Evolutionary conservation across 2,329 filamentous ascomycete genomes (phyloP).

Genomic region (Incumbomyces delicatus): DNA sequence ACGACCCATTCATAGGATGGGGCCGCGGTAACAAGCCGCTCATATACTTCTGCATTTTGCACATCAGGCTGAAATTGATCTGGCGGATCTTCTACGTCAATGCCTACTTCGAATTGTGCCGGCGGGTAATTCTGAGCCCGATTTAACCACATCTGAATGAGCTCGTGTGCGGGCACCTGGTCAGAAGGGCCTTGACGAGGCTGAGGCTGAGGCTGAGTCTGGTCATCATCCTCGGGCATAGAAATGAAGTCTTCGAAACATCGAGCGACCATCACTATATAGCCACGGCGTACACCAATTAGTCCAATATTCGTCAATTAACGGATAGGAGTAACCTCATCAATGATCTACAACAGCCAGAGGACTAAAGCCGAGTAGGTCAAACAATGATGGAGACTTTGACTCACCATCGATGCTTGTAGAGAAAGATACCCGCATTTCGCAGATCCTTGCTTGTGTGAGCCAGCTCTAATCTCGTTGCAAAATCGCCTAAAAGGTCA

Average conservation of each 20-base stretch:
- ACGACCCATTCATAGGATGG: not conserved
- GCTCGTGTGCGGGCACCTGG: not conserved
- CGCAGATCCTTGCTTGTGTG: not conserved
- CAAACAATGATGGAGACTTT: not conserved
- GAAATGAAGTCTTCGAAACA: not conserved
- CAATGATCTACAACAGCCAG: not conserved
- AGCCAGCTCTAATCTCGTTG: not conserved
- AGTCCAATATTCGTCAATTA: too few species aligned
- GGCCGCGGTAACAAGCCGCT: not conserved
- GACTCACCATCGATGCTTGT: not conserved
- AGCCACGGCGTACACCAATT: too few species aligned
- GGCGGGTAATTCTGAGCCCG: not conserved
- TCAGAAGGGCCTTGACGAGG: not conserved
- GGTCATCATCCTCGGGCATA: not conserved
- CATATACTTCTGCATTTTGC: not conserved
- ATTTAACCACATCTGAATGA: not conserved
- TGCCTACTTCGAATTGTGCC: not conserved
- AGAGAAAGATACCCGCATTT: not conserved
- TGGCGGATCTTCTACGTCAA: not conserved
- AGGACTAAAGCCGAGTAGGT: not conserved
- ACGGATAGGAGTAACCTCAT: not conserved
- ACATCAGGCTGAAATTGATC: too few species aligned
- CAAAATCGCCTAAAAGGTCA: not conserved
- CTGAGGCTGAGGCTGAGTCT: not conserved
- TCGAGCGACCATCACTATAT: not conserved